phyloP scores from a whole-genome alignment of 768 basidiomycete species.

The Panaeolus cyanescens region DNA sequence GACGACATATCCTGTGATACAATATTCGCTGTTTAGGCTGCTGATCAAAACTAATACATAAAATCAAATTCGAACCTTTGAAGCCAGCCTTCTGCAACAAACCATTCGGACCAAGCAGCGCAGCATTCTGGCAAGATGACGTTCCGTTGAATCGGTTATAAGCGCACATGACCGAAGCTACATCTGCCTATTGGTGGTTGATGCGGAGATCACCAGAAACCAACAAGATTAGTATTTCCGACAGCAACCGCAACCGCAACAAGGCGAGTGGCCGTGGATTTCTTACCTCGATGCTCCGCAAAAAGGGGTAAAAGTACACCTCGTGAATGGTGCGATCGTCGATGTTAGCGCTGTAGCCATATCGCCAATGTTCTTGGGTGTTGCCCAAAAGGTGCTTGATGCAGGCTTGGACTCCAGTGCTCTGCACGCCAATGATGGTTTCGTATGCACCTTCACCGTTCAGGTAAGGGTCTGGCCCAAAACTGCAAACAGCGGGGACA shows the following conservation, averaged over 20 bases:
- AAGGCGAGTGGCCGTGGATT: background rate
- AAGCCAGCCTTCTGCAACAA: conserved; percentile 42
- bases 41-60: background rate
- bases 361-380: conserved; percentile 55
- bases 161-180: conserved; percentile 52
- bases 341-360: conserved; percentile 44
- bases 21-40: background rate
- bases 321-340: conserved; percentile 62
- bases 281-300: conserved; percentile 47
- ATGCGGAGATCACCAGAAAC: conserved; percentile 1
- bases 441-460: conserved; percentile 61
- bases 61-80: conserved; percentile 31
- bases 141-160: conserved; percentile 60
- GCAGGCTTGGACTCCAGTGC: conserved; percentile 59
- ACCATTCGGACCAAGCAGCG: conserved; percentile 43
- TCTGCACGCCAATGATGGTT: conserved; percentile 61
- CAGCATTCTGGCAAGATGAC: conserved; percentile 64
- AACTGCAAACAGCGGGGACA: conserved; percentile 25
- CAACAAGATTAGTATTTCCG: background rate
- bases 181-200: conserved; percentile 43
- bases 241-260: background rate
- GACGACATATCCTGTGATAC: conserved; percentile 42
- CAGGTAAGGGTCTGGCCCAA: conserved; percentile 65
- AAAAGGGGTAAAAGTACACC: conserved; percentile 53
- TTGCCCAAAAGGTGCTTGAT: conserved; percentile 55